phyloP scores from a whole-genome alignment of 2,329 filamentous ascomycete genomes.

The Penicillium brasilianum region DNA sequence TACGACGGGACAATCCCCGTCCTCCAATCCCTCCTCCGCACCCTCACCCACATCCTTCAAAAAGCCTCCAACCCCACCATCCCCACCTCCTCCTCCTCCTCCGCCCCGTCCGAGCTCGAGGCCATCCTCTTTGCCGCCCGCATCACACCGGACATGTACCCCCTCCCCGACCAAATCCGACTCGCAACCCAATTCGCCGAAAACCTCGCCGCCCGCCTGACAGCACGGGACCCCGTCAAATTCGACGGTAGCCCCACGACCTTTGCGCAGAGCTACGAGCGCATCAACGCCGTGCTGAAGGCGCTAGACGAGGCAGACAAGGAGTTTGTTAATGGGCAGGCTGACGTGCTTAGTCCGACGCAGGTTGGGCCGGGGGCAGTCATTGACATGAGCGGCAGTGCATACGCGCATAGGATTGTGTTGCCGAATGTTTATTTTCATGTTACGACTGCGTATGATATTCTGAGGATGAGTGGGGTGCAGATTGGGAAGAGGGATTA shows the following conservation, averaged over 20 bases:
- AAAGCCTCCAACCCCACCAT: conserved; percentile 24
- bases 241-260: conserved; percentile 26
- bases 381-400: conserved; percentile 16
- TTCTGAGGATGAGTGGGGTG: conserved; percentile 28
- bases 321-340: conserved; percentile 33
- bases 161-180: conserved; percentile 32
- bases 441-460: conserved; percentile 29
- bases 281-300: conserved; percentile 32
- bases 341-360: conserved; percentile 22
- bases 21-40: conserved; percentile 28
- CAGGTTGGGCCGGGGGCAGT: conserved; percentile 15
- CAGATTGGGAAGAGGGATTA: conserved; percentile 23
- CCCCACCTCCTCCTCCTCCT: conserved; percentile 10
- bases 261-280: conserved; percentile 31
- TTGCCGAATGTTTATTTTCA: conserved; percentile 35
- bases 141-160: conserved; percentile 31
- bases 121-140: conserved; percentile 26
- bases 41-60: conserved; percentile 37
- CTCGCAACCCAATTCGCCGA: conserved; percentile 34
- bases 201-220: conserved; percentile 33
- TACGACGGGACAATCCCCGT: conserved; percentile 37
- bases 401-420: conserved; percentile 24
- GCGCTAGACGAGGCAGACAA: conserved; percentile 29
- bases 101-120: conserved; percentile 6
- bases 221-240: conserved; percentile 28